Conservation (phyloP, 2,329 filamentous ascomycete genomes). For the Pseudogymnoascus sp. region DNA sequence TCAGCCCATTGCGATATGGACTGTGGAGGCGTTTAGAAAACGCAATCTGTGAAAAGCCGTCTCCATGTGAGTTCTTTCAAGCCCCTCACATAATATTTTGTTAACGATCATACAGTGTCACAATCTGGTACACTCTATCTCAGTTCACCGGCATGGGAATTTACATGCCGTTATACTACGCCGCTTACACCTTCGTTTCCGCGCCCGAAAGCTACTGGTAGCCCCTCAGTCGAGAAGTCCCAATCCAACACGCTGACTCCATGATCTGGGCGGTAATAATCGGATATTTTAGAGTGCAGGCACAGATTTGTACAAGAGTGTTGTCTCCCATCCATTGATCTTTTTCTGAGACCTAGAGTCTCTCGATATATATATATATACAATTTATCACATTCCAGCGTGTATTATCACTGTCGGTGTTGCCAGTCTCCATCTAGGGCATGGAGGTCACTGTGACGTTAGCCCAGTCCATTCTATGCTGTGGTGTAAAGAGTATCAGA, state of each 20-base stretch:
- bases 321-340: too few relatives aligned
- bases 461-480: not conserved
- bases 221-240: not conserved
- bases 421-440: constrained; percentile 89
- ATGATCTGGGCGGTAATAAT: constrained; percentile 2
- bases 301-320: too few relatives aligned
- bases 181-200: not conserved
- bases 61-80: not conserved
- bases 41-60: not conserved
- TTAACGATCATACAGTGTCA: not conserved
- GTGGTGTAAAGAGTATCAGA: not conserved
- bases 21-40: constrained; percentile 6
- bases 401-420: too few relatives aligned
- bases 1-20: not conserved
- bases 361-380: too few relatives aligned
- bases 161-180: constrained; percentile 4
- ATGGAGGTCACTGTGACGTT: constrained; percentile 32
- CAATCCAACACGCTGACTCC: not conserved
- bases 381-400: too few relatives aligned
- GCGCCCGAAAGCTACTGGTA: constrained; percentile 4
- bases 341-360: too few relatives aligned
- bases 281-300: too few relatives aligned
- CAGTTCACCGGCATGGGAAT: not conserved
- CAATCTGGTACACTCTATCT: not conserved
- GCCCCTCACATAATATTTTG: not conserved